Evolutionary conservation across 345 rosid species (phyloP).

Genomic region (Sonneratia caseolaris): DNA sequence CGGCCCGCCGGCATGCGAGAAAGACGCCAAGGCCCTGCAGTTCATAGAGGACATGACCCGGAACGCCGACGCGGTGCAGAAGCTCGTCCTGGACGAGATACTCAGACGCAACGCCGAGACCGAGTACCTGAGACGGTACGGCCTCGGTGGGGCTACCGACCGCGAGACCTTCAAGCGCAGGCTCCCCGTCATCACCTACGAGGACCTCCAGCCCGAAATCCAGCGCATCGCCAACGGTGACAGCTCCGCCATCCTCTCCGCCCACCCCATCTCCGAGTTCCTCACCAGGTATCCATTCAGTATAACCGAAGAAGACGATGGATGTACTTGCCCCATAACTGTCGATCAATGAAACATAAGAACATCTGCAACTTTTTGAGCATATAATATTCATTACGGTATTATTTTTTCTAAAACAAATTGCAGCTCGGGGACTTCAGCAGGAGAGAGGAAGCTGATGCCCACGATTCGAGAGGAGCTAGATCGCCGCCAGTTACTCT

Average conservation of each 20-base stretch:
- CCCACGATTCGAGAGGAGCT: slow-evolving; percentile 86
- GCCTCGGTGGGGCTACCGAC: slow-evolving; percentile 52
- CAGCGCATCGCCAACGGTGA: slow-evolving; percentile 94
- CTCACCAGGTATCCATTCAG: slow-evolving; percentile 56
- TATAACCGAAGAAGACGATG: no score
- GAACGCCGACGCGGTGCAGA: slow-evolving; percentile 58
- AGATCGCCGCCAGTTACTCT: slow-evolving; percentile 79
- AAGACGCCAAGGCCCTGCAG: slow-evolving; percentile 62
- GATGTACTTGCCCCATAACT: no score
- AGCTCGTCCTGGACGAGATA: slow-evolving; percentile 53
- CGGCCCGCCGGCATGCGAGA: slow-evolving; percentile 71
- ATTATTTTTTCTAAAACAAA: not conserved
- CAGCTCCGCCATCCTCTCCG: slow-evolving; percentile 67
- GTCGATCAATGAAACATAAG: not conserved
- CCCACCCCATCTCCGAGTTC: slow-evolving; percentile 88
- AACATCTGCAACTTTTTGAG: not conserved
- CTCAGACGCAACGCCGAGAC: slow-evolving; percentile 48
- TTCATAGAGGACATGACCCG: slow-evolving; percentile 73
- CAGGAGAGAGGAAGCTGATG: slow-evolving; percentile 96
- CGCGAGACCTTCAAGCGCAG: slow-evolving; percentile 56
- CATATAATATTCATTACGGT: not conserved
- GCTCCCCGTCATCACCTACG: slow-evolving; percentile 70
- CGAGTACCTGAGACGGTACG: slow-evolving; percentile 59
- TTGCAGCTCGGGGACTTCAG: slow-evolving; percentile 92
- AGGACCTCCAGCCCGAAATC: slow-evolving; percentile 78